Conservation (phyloP, 306 rosid genomes). For the Vigna unguiculata region DNA sequence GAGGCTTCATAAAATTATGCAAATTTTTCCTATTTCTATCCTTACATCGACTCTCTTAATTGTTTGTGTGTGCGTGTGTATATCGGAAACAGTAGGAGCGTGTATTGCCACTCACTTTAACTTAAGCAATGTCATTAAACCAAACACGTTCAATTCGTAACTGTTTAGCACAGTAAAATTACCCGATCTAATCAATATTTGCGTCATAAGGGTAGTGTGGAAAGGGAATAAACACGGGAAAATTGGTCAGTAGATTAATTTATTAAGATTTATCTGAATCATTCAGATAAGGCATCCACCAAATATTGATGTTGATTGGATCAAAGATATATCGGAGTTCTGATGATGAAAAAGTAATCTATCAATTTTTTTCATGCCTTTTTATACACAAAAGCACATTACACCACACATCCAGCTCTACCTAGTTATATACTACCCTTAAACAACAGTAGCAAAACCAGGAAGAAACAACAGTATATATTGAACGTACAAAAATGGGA, state of each 20-base stretch:
- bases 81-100: too few relatives aligned
- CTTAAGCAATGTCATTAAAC: background rate
- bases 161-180: too few relatives aligned
- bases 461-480: conserved; percentile 40
- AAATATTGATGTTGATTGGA: background rate
- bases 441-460: conserved; percentile 34
- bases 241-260: background rate
- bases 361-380: background rate
- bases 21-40: too few relatives aligned
- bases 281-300: background rate
- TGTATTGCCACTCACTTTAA: background rate
- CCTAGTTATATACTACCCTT: conserved; percentile 29
- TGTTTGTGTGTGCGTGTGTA: too few relatives aligned
- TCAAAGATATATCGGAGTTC: conserved; percentile 24
- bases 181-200: background rate
- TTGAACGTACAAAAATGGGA: conserved; percentile 48
- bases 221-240: background rate
- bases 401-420: conserved; percentile 47
- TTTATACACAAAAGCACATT: conserved; percentile 42
- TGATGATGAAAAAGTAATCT: background rate
- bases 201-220: background rate
- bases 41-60: too few relatives aligned
- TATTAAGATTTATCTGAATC: conserved; percentile 1
- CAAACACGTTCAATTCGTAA: background rate
- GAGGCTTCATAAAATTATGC: too few relatives aligned